phyloP scores from a whole-genome alignment of 176 grass and related monocot genomes.

The Bothriochloa decipiens region DNA sequence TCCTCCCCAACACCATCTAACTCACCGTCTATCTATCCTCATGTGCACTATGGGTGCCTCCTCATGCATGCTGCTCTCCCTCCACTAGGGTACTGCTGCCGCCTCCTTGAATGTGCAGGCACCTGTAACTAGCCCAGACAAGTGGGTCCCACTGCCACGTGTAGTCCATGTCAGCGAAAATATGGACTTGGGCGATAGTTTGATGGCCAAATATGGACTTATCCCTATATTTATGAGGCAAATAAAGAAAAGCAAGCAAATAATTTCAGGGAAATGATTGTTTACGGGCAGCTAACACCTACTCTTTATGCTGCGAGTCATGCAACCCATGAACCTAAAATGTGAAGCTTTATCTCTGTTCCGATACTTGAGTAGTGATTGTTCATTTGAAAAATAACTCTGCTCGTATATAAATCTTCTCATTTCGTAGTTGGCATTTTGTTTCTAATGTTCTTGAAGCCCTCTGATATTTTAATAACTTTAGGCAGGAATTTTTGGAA shows the following conservation, averaged over 20 bases:
- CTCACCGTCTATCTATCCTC: not conserved
- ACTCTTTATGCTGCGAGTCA: not conserved
- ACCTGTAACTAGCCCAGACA: not conserved
- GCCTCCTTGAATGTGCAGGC: not conserved
- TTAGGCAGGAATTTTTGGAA: conserved; percentile 89
- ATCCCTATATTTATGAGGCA: not conserved
- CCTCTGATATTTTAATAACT: conserved; percentile 12
- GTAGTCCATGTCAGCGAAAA: not conserved
- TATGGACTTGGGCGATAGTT: not conserved
- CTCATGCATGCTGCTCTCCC: not conserved
- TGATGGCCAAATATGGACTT: not conserved
- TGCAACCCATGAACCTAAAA: not conserved
- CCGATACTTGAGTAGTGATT: conserved; percentile 1
- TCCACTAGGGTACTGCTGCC: not conserved
- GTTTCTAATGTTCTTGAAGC: conserved; percentile 26
- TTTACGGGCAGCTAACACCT: not conserved
- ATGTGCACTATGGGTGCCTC: too few species aligned
- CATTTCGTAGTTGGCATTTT: conserved; percentile 1
- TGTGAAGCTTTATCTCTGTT: conserved; percentile 14
- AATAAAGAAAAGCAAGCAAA: not conserved
- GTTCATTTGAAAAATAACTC: conserved; percentile 21
- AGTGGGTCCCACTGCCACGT: not conserved
- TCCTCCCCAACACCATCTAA: not conserved
- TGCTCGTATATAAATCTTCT: conserved; percentile 9
- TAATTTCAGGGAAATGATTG: not conserved